Evolutionary conservation across 257 asterid species (phyloP).

Genomic region (Petunia secreta): DNA sequence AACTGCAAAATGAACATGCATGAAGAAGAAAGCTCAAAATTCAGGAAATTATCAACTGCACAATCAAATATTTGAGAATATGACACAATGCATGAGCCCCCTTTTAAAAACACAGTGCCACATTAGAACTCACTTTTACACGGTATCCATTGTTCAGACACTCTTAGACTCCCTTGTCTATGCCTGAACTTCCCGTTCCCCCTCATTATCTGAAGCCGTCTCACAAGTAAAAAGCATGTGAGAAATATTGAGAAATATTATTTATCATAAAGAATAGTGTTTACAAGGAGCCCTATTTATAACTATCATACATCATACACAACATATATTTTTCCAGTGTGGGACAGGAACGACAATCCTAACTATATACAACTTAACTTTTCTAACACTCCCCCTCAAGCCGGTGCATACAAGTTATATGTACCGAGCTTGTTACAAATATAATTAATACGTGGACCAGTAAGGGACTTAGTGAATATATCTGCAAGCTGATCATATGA

Average conservation of each 20-base stretch:
- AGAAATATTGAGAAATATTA: neutral
- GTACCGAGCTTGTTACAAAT: too few species aligned
- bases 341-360: too few species aligned
- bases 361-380: too few species aligned
- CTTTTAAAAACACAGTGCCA: neutral
- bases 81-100: neutral
- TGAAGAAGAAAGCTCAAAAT: neutral
- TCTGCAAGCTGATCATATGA: too few species aligned
- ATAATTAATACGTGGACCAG: too few species aligned
- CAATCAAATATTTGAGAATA: conserved; percentile 5
- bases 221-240: neutral
- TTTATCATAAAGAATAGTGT: too few species aligned
- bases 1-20: conserved; percentile 2
- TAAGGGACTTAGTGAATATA: too few species aligned
- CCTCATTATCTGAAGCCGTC: neutral
- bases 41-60: conserved; percentile 9
- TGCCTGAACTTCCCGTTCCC: neutral
- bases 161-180: neutral
- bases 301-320: too few species aligned
- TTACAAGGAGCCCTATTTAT: too few species aligned
- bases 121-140: neutral
- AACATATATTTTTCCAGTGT: too few species aligned
- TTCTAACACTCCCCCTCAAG: too few species aligned
- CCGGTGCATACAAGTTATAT: too few species aligned
- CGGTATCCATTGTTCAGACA: neutral